Conservation (phyloP, 2,329 filamentous ascomycete genomes). For the Exophiala bonariae region DNA sequence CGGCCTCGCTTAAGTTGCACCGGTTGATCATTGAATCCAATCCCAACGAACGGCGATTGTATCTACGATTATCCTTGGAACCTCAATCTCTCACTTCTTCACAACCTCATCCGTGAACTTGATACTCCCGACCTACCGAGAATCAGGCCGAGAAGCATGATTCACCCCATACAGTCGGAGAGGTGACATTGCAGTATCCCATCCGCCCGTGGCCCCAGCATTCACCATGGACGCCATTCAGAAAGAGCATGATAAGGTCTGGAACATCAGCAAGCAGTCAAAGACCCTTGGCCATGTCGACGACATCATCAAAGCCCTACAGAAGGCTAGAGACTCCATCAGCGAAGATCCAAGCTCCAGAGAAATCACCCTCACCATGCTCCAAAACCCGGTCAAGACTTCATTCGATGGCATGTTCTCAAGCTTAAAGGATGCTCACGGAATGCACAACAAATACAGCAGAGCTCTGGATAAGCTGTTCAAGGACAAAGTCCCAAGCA, state of each 20-base stretch:
- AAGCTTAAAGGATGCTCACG: conserved; percentile 79
- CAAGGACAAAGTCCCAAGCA: conserved; percentile 69
- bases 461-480: conserved; percentile 82
- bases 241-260: conserved; percentile 72
- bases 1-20: no score
- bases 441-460: conserved; percentile 77
- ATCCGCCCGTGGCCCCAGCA: not conserved
- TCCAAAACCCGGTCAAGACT: conserved; percentile 82
- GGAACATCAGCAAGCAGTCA: conserved; percentile 66
- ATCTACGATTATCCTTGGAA: no score
- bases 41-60: no score
- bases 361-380: conserved; percentile 73
- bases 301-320: conserved; percentile 74
- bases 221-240: conserved; percentile 63
- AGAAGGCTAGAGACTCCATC: conserved; percentile 71
- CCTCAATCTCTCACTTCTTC: no score
- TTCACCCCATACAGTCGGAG: not conserved
- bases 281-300: conserved; percentile 79
- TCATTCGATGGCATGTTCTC: conserved; percentile 78
- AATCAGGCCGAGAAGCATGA: not conserved
- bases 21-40: no score
- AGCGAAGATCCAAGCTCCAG: conserved; percentile 71
- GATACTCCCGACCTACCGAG: no score
- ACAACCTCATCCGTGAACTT: no score
- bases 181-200: not conserved